phyloP scores from a whole-genome alignment of 2,329 filamentous ascomycete genomes.

The Beauveria brongniartii region DNA sequence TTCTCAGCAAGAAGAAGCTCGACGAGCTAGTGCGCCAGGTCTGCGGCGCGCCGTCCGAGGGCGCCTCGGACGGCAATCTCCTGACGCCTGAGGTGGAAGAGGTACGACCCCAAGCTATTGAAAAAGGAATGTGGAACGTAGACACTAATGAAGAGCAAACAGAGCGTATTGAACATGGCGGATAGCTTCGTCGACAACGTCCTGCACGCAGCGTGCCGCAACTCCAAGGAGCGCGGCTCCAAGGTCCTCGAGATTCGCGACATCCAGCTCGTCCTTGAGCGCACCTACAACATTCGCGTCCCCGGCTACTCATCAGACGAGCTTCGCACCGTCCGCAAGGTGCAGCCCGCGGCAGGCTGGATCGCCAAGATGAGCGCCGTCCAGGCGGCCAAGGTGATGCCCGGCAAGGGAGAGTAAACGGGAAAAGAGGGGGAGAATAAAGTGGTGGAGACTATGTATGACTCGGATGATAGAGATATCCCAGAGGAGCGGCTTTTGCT shows the following conservation, averaged over 20 bases:
- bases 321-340: constrained; percentile 86
- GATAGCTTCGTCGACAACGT: constrained; percentile 95
- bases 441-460: background rate
- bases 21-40: constrained; percentile 93
- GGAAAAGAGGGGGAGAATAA: background rate
- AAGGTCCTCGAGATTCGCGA: constrained; percentile 86
- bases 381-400: constrained; percentile 80
- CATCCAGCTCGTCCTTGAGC: constrained; percentile 73
- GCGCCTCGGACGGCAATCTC: constrained; percentile 60
- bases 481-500: no score
- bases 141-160: background rate
- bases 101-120: constrained; percentile 41
- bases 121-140: no score
- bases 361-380: constrained; percentile 96
- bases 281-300: constrained; percentile 83
- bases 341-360: constrained; percentile 81
- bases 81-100: constrained; percentile 93
- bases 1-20: constrained; percentile 96
- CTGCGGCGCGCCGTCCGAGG: constrained; percentile 67
- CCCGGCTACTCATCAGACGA: constrained; percentile 94
- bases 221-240: constrained; percentile 86
- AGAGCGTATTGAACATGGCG: constrained; percentile 82
- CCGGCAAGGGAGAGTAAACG: constrained; percentile 45
- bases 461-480: no score
- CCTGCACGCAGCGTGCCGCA: constrained; percentile 75